phyloP scores from a whole-genome alignment of 352 stramenopile genomes.

The Phytophthora uliginosa region DNA sequence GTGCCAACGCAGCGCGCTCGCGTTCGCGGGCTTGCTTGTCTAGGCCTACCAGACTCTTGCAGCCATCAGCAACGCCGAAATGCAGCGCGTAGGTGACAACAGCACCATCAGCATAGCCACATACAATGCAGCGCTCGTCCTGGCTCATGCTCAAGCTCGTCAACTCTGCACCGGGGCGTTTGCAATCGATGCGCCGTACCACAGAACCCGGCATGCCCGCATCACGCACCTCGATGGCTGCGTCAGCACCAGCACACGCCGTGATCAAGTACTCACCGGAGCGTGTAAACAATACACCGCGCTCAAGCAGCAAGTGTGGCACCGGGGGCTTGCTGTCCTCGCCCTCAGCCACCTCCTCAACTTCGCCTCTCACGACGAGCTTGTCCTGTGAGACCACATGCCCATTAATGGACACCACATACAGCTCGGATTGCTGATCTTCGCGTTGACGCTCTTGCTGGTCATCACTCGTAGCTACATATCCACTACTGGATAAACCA shows the following conservation, averaged over 20 bases:
- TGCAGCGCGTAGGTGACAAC: constrained; percentile 87
- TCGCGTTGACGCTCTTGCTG: constrained; percentile 32
- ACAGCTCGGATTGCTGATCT: constrained; percentile 78
- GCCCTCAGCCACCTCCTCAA: constrained; percentile 19
- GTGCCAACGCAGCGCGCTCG: constrained; percentile 81
- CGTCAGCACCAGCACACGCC: constrained; percentile 62
- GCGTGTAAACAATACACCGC: constrained; percentile 78
- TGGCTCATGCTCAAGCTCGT: constrained; percentile 82
- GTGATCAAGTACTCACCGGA: constrained; percentile 87
- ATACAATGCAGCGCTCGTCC: constrained; percentile 87
- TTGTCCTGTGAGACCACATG: constrained; percentile 76
- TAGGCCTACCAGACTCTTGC: constrained; percentile 72
- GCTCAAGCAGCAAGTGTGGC: constrained; percentile 73
- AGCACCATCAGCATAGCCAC: constrained; percentile 82
- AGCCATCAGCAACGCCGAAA: constrained; percentile 82
- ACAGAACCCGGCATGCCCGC: constrained; percentile 64
- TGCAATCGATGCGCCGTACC: constrained; percentile 85
- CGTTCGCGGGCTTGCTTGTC: constrained; percentile 82
- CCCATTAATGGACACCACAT: constrained; percentile 87
- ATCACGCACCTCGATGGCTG: constrained; percentile 83
- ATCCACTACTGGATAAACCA: constrained; percentile 45
- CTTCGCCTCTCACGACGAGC: constrained; percentile 49
- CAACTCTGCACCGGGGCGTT: constrained; percentile 60
- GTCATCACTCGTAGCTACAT: constrained; percentile 36
- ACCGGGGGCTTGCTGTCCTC: constrained; percentile 25